Evolutionary conservation across 2,329 filamentous ascomycete species (phyloP).

Genomic region (Metarhizium anisopliae): DNA sequence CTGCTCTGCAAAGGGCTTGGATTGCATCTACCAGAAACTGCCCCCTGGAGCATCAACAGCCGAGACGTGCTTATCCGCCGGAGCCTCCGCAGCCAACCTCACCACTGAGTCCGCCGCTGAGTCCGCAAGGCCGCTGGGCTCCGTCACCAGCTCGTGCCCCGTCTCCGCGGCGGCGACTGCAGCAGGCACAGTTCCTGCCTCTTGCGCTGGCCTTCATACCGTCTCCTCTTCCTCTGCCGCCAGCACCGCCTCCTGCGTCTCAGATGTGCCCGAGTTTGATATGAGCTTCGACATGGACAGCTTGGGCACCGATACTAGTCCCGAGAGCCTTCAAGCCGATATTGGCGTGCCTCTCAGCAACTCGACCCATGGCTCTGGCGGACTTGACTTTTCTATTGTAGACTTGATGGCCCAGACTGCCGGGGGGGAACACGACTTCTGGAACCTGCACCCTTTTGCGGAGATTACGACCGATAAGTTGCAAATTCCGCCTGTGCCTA

Average conservation of each 20-base stretch:
- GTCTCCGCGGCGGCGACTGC: not conserved
- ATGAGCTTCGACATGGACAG: slow-evolving; percentile 27
- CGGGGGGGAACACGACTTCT: slow-evolving; percentile 13
- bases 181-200: not conserved
- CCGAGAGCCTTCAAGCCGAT: slow-evolving; percentile 18
- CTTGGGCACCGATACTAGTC: slow-evolving; percentile 21
- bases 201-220: not conserved
- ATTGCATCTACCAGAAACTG: slow-evolving; percentile 32
- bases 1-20: slow-evolving; percentile 31
- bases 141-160: not conserved
- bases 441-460: slow-evolving; percentile 14
- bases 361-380: slow-evolving; percentile 9
- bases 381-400: slow-evolving; percentile 25
- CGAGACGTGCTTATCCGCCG: not conserved
- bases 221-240: slow-evolving; percentile 1
- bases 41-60: slow-evolving; percentile 14
- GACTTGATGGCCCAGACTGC: slow-evolving; percentile 20
- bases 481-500: slow-evolving; percentile 20
- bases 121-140: slow-evolving; percentile 5
- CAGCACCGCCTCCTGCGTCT: slow-evolving; percentile 9
- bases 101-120: slow-evolving; percentile 11
- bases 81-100: slow-evolving; percentile 1
- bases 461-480: slow-evolving; percentile 19
- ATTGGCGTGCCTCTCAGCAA: not conserved
- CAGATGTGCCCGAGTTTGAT: slow-evolving; percentile 24